A percentile compares a stretch with the other conserved stretches of the same genome.
Evolutionary conservation across 2,329 filamentous ascomycete species (phyloP).

Genomic region (Teratosphaeria gauchensis): DNA sequence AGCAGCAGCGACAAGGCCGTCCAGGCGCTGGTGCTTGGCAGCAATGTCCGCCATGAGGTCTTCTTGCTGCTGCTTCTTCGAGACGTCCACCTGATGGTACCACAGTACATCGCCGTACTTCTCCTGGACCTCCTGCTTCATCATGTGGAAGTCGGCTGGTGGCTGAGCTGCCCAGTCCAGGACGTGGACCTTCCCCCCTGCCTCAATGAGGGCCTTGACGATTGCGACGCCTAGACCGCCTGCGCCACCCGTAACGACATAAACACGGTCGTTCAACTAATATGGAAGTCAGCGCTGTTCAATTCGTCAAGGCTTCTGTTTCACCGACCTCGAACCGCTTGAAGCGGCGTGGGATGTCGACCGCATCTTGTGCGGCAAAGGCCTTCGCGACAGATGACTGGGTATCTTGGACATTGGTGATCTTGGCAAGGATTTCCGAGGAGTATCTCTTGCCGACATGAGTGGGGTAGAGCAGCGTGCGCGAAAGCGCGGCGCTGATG

Average conservation of each 20-base stretch:
- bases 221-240: conserved; percentile 25
- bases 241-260: conserved; percentile 17
- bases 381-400: neutral
- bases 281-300: neutral
- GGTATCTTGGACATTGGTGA: neutral
- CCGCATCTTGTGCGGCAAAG: neutral
- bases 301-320: neutral
- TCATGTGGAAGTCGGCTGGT: conserved; percentile 32
- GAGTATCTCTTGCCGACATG: neutral
- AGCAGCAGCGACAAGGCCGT: conserved; percentile 24
- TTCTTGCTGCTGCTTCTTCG: conserved; percentile 25
- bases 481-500: neutral
- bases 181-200: conserved; percentile 41
- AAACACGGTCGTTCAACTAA: conserved; percentile 15
- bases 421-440: neutral
- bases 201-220: conserved; percentile 39
- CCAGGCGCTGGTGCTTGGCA: conserved; percentile 15
- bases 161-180: conserved; percentile 38
- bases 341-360: neutral
- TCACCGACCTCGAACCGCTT: neutral
- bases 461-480: neutral
- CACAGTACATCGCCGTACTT: conserved; percentile 33
- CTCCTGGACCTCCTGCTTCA: conserved; percentile 27
- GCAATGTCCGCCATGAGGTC: conserved; percentile 19
- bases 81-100: conserved; percentile 40